These are phyloP conservation scores for Alnus rubra DNA, from an alignment of 306 rosid genomes.

Conservation along the genomic window DNA sequence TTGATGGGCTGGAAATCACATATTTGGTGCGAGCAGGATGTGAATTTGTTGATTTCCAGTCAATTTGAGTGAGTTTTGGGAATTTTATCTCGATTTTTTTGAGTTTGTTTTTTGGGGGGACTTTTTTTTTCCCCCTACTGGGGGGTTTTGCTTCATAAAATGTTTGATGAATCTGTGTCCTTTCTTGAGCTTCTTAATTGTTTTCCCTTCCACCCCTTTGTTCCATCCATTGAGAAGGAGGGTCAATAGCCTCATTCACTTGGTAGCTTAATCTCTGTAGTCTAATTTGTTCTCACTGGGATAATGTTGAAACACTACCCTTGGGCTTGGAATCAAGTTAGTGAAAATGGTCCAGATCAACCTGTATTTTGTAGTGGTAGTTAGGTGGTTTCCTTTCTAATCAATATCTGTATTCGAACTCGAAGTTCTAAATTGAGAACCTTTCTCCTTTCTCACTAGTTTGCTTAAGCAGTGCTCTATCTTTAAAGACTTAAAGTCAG, in stretches of 20 bases:
- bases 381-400: not conserved
- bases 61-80: not conserved
- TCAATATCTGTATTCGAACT: not conserved
- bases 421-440: not conserved
- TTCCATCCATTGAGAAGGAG: not conserved
- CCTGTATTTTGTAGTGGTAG: not conserved
- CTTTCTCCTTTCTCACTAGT: not conserved
- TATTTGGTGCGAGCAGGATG: too few species aligned
- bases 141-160: not conserved
- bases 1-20: not conserved
- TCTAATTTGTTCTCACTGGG: too few species aligned
- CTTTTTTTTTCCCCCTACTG: not conserved
- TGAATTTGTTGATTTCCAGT: too few species aligned
- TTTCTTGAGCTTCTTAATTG: not conserved
- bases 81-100: not conserved
- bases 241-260: not conserved
- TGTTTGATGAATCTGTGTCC: not conserved
- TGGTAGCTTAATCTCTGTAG: not conserved
- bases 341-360: too few species aligned
- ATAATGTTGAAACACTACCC: too few species aligned
- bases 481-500: not conserved
- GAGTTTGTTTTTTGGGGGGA: not conserved
- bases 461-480: not conserved
- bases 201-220: not conserved
- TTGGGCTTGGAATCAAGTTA: too few species aligned